Conservation (phyloP, 2,329 filamentous ascomycete species). For the Metarhizium sp. region DNA sequence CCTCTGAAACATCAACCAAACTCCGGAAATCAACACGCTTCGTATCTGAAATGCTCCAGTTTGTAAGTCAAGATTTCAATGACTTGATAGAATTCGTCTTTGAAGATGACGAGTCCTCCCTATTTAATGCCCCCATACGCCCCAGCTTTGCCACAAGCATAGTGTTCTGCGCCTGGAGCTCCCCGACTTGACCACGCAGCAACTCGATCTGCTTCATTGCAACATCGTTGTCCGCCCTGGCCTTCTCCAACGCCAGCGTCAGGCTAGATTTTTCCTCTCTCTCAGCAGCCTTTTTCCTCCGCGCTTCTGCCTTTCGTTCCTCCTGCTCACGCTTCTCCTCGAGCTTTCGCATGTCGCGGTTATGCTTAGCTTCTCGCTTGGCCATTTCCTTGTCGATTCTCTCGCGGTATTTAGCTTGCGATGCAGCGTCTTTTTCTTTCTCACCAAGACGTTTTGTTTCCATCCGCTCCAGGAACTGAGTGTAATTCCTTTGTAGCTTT, state of each 20-base stretch:
- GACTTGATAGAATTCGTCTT: constrained; percentile 3
- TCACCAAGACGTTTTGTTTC: constrained; percentile 35
- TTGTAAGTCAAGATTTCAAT: background rate
- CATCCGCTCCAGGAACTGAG: constrained; percentile 41
- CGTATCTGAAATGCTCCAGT: background rate
- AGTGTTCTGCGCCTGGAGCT: constrained; percentile 52
- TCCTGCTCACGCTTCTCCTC: constrained; percentile 56
- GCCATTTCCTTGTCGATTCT: constrained; percentile 54
- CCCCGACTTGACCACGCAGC: constrained; percentile 44
- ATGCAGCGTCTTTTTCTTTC: constrained; percentile 38
- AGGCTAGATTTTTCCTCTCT: constrained; percentile 42
- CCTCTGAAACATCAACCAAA: background rate
- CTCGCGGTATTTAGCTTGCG: constrained; percentile 48
- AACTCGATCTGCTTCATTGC: constrained; percentile 43
- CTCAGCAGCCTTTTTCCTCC: constrained; percentile 40
- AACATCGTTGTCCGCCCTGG: constrained; percentile 41
- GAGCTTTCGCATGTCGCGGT: constrained; percentile 53
- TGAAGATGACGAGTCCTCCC: constrained; percentile 6
- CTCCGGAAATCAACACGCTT: background rate
- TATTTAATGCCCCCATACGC: constrained; percentile 28
- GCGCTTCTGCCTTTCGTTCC: constrained; percentile 46
- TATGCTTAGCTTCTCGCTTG: constrained; percentile 58
- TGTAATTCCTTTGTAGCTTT: constrained; percentile 54
- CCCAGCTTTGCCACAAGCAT: constrained; percentile 45
- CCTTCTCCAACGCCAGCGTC: constrained; percentile 42